Evolutionary conservation across 2,329 filamentous ascomycete genomes (phyloP), one percentile per base, ranked within the genome.

Genomic region (Hypoxylon sp.): DNA sequence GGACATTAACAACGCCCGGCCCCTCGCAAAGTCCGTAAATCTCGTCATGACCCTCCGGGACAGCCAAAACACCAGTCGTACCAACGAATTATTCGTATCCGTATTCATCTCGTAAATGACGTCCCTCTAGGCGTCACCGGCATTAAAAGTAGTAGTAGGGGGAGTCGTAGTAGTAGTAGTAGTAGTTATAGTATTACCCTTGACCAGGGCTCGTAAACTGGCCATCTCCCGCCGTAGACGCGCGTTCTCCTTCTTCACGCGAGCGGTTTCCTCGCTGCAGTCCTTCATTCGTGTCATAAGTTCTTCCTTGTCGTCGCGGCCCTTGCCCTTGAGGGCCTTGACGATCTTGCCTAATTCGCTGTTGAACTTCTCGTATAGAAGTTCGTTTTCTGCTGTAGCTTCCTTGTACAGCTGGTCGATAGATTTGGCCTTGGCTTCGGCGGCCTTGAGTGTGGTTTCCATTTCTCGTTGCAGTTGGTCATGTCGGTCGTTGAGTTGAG

Each of bases 371-470:
- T 95, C 91, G 78, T 97, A 97, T 59, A 98, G 83, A 29, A 95
- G 87, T 80, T 97, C 94, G 73, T 97, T 98, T 82, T 98, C 95
- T 0, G 93, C 92, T 72, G 90, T 93, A 14, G 90, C 88, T 75
- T 97, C 93, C 70, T 93, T 91, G 81, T 96, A 97, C 54, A 97
- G 82, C 79, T 96, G 92, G 76, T 97, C 94, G 56, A 97, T 88
- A 41, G 91, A 91, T 72, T 90, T 91, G 63, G 90, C 90, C 73
- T 96, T 94, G 63, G 86, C 86, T 76, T 97, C 94, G 12, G 88
- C 89, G 1, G 93, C 88, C 72, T 88, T 85, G 12, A 97, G 83
- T 1, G 89, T 90, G 19, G 83, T 87, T 43, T 93, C 88, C 71
- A 96, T 82, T 70, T 97, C 93, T 29, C 82, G 83, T 65, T 91